Conservation (phyloP, 2,329 filamentous ascomycete species). For the Penicillium sp. region DNA sequence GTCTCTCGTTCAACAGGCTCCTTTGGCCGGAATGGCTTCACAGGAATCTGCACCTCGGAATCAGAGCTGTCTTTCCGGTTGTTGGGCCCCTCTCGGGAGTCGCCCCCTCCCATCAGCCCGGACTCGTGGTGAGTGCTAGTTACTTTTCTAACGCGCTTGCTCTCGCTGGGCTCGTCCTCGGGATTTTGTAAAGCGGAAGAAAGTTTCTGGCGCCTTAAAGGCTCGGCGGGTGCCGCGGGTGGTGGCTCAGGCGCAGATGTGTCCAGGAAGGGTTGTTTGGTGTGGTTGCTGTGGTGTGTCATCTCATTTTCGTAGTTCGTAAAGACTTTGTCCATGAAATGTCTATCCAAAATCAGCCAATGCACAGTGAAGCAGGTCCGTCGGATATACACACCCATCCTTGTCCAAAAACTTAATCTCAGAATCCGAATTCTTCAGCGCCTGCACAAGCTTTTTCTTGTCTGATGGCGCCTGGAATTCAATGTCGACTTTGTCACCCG, state of each 20-base stretch:
- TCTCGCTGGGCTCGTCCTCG: slow-evolving; percentile 8
- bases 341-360: slow-evolving; percentile 20
- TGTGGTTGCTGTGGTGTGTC: slow-evolving; percentile 1
- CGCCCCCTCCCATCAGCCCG: slow-evolving; percentile 4
- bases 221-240: slow-evolving; percentile 4
- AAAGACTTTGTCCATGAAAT: slow-evolving; percentile 34
- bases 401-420: slow-evolving; percentile 18
- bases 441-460: slow-evolving; percentile 19
- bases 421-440: slow-evolving; percentile 9
- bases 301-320: slow-evolving; percentile 11
- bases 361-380: not conserved
- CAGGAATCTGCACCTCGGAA: slow-evolving; percentile 24
- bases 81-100: slow-evolving; percentile 1
- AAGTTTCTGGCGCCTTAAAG: slow-evolving; percentile 27
- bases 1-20: slow-evolving; percentile 23
- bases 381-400: slow-evolving; percentile 21
- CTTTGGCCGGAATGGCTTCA: slow-evolving; percentile 23
- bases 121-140: not conserved
- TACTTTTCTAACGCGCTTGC: not conserved
- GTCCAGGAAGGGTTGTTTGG: slow-evolving; percentile 17
- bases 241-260: slow-evolving; percentile 5
- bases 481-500: slow-evolving; percentile 24
- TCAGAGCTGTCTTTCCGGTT: slow-evolving; percentile 6
- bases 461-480: slow-evolving; percentile 24
- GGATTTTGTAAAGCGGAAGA: slow-evolving; percentile 28